These are phyloP conservation scores for Aureococcus anophagefferens DNA, from an alignment of 108 stramenopile genomes.

Conservation along the genomic window DNA sequence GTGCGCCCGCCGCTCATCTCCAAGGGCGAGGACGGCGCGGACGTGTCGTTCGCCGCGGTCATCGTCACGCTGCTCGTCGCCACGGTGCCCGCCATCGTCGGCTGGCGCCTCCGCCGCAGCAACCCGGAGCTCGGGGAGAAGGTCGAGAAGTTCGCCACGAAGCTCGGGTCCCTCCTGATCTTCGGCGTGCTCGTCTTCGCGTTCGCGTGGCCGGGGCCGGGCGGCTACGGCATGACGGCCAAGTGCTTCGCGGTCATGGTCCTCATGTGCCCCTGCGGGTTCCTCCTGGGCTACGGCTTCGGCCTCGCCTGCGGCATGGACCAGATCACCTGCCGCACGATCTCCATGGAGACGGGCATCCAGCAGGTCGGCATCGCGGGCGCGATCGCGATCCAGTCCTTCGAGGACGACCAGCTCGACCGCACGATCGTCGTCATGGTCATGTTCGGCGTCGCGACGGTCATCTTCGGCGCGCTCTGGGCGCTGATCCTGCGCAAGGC, in stretches of 20 bases:
- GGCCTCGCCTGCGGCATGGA: not conserved
- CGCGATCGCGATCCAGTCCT: not conserved
- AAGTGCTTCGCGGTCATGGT: not conserved
- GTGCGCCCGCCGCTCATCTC: too few relatives aligned
- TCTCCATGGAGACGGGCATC: constrained; percentile 11
- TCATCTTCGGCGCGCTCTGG: too few relatives aligned
- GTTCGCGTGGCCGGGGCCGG: not conserved
- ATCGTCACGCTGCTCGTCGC: constrained; percentile 2
- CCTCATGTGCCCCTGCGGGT: not conserved
- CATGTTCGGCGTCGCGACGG: too few relatives aligned
- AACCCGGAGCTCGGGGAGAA: not conserved
- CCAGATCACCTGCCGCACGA: not conserved
- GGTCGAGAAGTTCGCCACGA: not conserved
- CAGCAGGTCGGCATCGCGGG: not conserved
- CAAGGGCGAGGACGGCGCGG: not conserved
- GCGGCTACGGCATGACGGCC: not conserved
- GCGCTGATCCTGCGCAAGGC: too few relatives aligned
- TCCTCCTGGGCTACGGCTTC: not conserved
- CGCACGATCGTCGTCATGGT: too few relatives aligned
- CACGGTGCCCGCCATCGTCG: not conserved
- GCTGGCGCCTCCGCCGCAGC: not conserved
- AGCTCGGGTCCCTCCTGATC: not conserved
- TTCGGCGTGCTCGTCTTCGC: not conserved
- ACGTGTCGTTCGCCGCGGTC: not conserved
- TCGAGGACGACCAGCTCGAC: not conserved